Base-by-base conservation (phyloP, 1,139 yeast species). In the Lodderomyces parapsilosis region DNA sequence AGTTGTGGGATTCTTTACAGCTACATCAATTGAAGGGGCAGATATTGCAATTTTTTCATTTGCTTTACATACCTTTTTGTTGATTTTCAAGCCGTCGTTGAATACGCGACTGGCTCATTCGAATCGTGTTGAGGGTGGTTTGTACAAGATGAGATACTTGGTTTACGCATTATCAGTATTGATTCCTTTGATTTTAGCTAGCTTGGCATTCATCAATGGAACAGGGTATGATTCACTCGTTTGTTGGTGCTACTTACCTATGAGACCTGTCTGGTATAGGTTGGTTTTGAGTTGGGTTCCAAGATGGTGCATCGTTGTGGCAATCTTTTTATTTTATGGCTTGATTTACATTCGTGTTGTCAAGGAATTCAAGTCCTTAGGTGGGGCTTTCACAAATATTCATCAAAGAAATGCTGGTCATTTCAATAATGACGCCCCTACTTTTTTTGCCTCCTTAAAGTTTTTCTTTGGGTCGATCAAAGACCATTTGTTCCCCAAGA, bases 191-290 rank as follows among this genome's bases (percentile, higher is more conserved):
- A 54, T 86, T 1, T 59, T 90, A 53, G 94, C 96, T 7, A 73
- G 87, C 40, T 67, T 88, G 48, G 94, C 91, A 0, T 89, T 86
- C 57, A 76, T 85, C 28, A 51, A 58, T 40, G 51, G 51, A 2
- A 66, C 72, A 27, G 88, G 89, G 0, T 86, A 84, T 57, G 61
- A 65, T 30, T 79, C 86, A 14, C 75, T 79, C 49, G 80, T 85
- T 38, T 81, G 88, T 45, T 86, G 93, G 91, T 84, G 96, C 58
- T 89, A 86, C 58, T 66, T 90, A 42, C 93, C 96, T 0, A 78
- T 81, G 42, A 53, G 68, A 2, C 96, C 95, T 0, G 60, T 76
- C 9, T 89, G 95, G 95, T 83, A 81, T 58, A 72, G 90, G 45
- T 59, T 86, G 39, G 90, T 75, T 1, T 67, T 90, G 41, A 80